These are phyloP conservation scores for Draba incana DNA, from an alignment of 345 rosid species.

Conservation along the genomic window DNA sequence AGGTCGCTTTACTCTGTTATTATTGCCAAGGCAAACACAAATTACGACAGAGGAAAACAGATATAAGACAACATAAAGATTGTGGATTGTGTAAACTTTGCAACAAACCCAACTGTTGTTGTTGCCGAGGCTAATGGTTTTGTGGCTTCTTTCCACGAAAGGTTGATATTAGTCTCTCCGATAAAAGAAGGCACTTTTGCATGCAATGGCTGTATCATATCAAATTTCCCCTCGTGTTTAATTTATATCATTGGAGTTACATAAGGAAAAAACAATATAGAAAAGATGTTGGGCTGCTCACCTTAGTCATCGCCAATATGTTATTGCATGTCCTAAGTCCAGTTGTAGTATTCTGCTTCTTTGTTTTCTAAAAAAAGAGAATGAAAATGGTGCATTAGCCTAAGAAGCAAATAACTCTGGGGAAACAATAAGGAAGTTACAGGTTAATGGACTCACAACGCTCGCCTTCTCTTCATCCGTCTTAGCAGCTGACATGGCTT, in stretches of 20 bases:
- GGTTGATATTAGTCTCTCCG: constrained; percentile 83
- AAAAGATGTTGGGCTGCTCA: constrained; percentile 33
- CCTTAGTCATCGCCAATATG: constrained; percentile 98
- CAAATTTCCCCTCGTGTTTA: constrained; percentile 1
- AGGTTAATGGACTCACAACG: constrained; percentile 59
- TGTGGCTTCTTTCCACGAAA: constrained; percentile 90
- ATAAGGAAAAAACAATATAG: not conserved
- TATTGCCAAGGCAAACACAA: not conserved
- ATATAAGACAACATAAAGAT: constrained; percentile 22
- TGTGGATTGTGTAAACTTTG: constrained; percentile 5
- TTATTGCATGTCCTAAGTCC: constrained; percentile 95
- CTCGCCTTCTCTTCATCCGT: constrained; percentile 84
- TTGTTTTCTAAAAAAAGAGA: constrained; percentile 66
- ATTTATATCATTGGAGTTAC: constrained; percentile 1
- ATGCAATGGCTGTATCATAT: constrained; percentile 73
- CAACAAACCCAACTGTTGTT: constrained; percentile 57
- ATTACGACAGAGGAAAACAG: constrained; percentile 2
- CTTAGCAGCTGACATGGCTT: constrained; percentile 96
- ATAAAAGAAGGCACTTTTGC: constrained; percentile 82
- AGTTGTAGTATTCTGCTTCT: constrained; percentile 81
- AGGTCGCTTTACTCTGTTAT: constrained; percentile 74
- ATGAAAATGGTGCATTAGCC: constrained; percentile 10
- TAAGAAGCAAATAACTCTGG: not conserved
- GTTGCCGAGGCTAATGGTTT: constrained; percentile 60
- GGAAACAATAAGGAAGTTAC: constrained; percentile 7